Evolutionary conservation across 768 basidiomycete genomes (phyloP), one percentile per base, ranked within the genome.

Genomic region (Multifurca ochricompacta): DNA sequence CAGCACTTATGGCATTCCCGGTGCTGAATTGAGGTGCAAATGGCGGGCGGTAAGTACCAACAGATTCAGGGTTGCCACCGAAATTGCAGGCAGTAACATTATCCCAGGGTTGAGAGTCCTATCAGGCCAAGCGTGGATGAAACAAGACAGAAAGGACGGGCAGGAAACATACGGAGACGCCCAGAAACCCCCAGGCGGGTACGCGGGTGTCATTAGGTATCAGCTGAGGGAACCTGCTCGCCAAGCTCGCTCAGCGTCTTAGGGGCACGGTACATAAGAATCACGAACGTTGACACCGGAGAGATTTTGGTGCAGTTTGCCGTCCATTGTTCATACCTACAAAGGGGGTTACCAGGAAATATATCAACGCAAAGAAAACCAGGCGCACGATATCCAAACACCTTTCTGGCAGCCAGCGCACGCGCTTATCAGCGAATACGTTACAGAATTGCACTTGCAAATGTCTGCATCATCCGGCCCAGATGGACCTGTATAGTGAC

Each of bases 391-490:
- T 9, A 37, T 16, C 55, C 55, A 56, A 8, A n/a, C 16, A 16
- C 43, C 37, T 39, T 30, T 43, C 34, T 56, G 55, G 21, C 55
- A 56, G 16, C 49, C 55, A 21, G 35, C 21, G 27, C 55, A 56
- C 16, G 43, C 55, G 7, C 49, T 45, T 3, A 56, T 40, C 28
- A 34, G 5, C 2, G 49, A 56, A 40, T 56, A 56, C 4, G 40
- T 18, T 30, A 56, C 55, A 21, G 49, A n/a, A 23, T 51, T 56
- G 36, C 55, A 56, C 21, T 44, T 27, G 50, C 55, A 56, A 3
- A 27, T 10, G 23, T 46, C 25, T 8, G 35, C 6, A 16, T 8
- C 11, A 9, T 40, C 18, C 3, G 34, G 9, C 6, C 19, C 28
- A 16, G 40, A 35, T 7, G 55, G 55, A 28, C 55, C 55, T 18